phyloP scores from a whole-genome alignment of 805 yeast genomes.

The Wickerhamiella shivajii region DNA sequence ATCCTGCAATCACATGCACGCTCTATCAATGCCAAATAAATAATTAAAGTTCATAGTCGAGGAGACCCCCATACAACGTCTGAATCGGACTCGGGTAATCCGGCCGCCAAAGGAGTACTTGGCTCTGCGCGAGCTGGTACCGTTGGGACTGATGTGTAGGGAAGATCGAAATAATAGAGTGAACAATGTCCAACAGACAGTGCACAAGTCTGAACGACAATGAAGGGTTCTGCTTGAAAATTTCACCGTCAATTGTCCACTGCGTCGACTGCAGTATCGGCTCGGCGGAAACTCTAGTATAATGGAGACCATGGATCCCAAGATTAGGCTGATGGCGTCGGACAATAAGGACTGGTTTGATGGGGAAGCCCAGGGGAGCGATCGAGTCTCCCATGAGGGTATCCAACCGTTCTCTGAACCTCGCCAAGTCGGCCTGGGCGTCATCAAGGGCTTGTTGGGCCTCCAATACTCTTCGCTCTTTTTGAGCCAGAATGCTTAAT shows the following conservation, averaged over 20 bases:
- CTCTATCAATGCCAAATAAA: slow-evolving; percentile 1
- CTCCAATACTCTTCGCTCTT: slow-evolving; percentile 25
- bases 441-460: slow-evolving; percentile 20
- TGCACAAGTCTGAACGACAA: slow-evolving; percentile 12
- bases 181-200: slow-evolving; percentile 15
- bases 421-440: slow-evolving; percentile 20
- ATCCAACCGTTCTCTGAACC: slow-evolving; percentile 15
- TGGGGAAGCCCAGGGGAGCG: slow-evolving; percentile 11
- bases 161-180: slow-evolving; percentile 14
- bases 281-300: slow-evolving; percentile 4
- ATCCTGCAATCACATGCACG: too few species aligned
- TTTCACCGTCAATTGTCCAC: not conserved
- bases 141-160: slow-evolving; percentile 13
- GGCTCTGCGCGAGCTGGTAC: not conserved
- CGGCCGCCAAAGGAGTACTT: slow-evolving; percentile 11
- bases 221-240: not conserved
- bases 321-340: slow-evolving; percentile 12
- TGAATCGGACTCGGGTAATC: slow-evolving; percentile 17
- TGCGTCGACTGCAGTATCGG: not conserved
- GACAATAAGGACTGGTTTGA: slow-evolving; percentile 13
- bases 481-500: slow-evolving; percentile 22
- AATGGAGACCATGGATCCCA: slow-evolving; percentile 16
- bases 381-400: slow-evolving; percentile 12
- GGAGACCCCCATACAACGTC: slow-evolving; percentile 12
- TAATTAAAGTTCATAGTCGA: not conserved